Conservation (phyloP, 495 filamentous ascomycete genomes). For the Chaetomium fimeti region DNA sequence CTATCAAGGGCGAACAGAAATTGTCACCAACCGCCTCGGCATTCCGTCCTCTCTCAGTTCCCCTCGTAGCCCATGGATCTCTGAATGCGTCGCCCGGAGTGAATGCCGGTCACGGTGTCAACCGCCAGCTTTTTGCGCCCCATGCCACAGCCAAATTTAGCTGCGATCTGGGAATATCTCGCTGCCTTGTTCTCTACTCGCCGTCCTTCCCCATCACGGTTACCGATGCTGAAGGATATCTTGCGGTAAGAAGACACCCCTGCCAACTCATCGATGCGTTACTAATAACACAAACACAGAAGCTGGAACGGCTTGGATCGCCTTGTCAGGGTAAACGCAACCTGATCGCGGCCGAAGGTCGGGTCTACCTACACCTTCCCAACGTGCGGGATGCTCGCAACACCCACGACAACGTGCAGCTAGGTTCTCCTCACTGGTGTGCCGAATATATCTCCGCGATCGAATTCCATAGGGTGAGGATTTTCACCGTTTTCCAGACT, state of each 20-base stretch:
- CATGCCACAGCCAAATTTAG: slow-evolving; percentile 34
- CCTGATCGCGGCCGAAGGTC: slow-evolving; percentile 29
- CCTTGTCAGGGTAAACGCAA: slow-evolving; percentile 35
- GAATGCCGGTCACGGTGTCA: slow-evolving; percentile 3
- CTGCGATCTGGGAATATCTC: slow-evolving; percentile 40
- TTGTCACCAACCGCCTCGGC: slow-evolving; percentile 51
- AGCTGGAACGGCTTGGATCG: slow-evolving; percentile 35
- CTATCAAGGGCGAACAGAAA: slow-evolving; percentile 41
- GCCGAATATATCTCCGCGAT: slow-evolving; percentile 49
- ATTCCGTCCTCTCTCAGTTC: slow-evolving; percentile 43
- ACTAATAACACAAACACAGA: slow-evolving; percentile 27
- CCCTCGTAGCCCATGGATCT: slow-evolving; percentile 35
- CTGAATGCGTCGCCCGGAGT: slow-evolving; percentile 15
- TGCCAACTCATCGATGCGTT: not conserved
- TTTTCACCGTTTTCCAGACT: not conserved
- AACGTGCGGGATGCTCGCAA: slow-evolving; percentile 58
- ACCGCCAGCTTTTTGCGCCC: slow-evolving; percentile 12
- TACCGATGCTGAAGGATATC: slow-evolving; percentile 37
- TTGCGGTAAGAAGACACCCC: slow-evolving; percentile 35
- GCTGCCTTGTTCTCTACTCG: slow-evolving; percentile 41
- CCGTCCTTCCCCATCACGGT: slow-evolving; percentile 28
- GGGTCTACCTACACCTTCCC: slow-evolving; percentile 55
- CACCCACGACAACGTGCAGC: slow-evolving; percentile 45
- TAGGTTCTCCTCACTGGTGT: slow-evolving; percentile 49
- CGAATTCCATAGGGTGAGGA: slow-evolving; percentile 43